phyloP scores from a whole-genome alignment of 2,329 filamentous ascomycete species.

The Ophiocordyceps australis region DNA sequence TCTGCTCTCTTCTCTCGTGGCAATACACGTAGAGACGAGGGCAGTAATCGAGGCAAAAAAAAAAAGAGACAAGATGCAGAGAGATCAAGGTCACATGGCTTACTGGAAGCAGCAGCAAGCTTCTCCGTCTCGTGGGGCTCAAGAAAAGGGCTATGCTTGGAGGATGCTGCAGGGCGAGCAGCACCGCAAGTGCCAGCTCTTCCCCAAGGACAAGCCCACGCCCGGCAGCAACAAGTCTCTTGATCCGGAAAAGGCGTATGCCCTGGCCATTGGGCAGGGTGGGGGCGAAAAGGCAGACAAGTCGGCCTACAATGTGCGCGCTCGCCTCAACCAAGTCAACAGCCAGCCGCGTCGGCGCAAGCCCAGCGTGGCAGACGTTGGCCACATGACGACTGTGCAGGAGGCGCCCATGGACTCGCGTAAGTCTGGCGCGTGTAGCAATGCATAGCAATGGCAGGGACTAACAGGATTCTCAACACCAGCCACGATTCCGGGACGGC shows the following conservation, averaged over 20 bases:
- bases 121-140: no score
- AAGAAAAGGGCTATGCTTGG: no score
- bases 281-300: constrained; percentile 22
- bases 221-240: constrained; percentile 23
- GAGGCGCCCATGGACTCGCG: constrained; percentile 53
- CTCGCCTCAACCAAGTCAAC: constrained; percentile 38
- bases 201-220: constrained; percentile 32
- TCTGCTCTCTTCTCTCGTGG: no score
- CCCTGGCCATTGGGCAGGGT: constrained; percentile 20
- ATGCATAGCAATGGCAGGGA: constrained; percentile 1
- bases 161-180: constrained; percentile 32
- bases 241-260: constrained; percentile 30
- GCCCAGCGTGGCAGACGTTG: constrained; percentile 44
- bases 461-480: not conserved
- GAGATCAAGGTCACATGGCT: no score
- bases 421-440: constrained; percentile 25
- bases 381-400: constrained; percentile 51
- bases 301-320: constrained; percentile 19
- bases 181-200: constrained; percentile 40
- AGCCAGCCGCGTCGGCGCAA: constrained; percentile 40
- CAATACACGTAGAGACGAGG: no score
- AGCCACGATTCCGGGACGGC: constrained; percentile 52
- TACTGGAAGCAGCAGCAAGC: no score
- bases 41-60: no score
- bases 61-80: no score